Percentiles rank a stretch among this genome's conserved stretches.
These are phyloP conservation scores for Camelina hispida DNA, from an alignment of 345 rosid species.

Conservation along the genomic window DNA sequence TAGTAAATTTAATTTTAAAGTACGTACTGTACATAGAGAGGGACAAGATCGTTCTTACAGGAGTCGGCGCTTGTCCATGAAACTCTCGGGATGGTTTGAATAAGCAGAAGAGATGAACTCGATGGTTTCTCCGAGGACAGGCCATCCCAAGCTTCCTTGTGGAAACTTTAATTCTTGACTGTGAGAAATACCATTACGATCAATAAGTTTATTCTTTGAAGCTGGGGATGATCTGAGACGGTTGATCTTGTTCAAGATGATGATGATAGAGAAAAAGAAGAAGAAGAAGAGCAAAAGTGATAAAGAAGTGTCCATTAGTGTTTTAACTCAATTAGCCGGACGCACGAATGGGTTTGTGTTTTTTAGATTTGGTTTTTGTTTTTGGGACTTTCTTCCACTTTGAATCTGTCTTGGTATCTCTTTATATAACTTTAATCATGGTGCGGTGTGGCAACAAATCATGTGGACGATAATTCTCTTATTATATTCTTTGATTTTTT, in stretches of 20 bases:
- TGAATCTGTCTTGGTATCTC: conserved; percentile 41
- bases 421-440: conserved; percentile 47
- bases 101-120: conserved; percentile 84
- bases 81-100: conserved; percentile 86
- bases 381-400: conserved; percentile 41
- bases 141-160: conserved; percentile 84
- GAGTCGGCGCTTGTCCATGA: conserved; percentile 84
- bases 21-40: not conserved
- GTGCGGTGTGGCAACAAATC: conserved; percentile 44
- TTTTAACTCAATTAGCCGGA: conserved; percentile 26
- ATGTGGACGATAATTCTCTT: conserved; percentile 39
- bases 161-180: conserved; percentile 50
- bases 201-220: conserved; percentile 27
- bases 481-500: not conserved
- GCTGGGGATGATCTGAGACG: conserved; percentile 32
- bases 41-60: conserved; percentile 49
- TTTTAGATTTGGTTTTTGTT: conserved; percentile 18
- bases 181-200: conserved; percentile 13
- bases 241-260: conserved; percentile 47
- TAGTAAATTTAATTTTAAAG: no score
- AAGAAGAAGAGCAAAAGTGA: conserved; percentile 43
- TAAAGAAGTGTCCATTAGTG: conserved; percentile 48
- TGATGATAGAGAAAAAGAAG: conserved; percentile 37
- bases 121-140: conserved; percentile 84
- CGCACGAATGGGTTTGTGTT: conserved; percentile 45